Conservation (phyloP, 2,329 filamentous ascomycete species). For the Xylaria sp. region DNA sequence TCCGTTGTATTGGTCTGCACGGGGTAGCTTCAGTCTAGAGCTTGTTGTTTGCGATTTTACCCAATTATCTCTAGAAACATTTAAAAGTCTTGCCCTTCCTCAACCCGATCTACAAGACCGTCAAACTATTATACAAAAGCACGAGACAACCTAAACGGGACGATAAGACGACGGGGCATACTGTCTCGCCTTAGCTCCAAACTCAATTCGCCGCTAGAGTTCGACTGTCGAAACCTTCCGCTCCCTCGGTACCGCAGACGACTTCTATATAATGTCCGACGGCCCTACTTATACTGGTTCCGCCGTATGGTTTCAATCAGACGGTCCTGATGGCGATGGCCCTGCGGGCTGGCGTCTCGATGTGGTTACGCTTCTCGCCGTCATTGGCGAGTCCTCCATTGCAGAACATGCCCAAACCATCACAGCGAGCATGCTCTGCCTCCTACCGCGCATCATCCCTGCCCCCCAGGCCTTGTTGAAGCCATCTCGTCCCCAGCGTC, state of each 20-base stretch:
- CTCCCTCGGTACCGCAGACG: conserved; percentile 12
- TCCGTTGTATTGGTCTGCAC: not conserved
- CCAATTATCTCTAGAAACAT: not conserved
- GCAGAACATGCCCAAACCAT: conserved; percentile 68
- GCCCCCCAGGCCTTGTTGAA: conserved; percentile 72
- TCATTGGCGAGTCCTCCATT: conserved; percentile 71
- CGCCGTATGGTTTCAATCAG: conserved; percentile 49
- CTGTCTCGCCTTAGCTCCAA: conserved; percentile 33
- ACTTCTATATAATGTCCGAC: conserved; percentile 34
- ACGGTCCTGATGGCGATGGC: conserved; percentile 51
- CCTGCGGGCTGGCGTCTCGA: conserved; percentile 66
- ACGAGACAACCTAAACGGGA: conserved; percentile 9
- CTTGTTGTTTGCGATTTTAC: not conserved
- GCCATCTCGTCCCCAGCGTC: conserved; percentile 63
- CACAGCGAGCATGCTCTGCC: conserved; percentile 67
- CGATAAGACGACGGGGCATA: not conserved
- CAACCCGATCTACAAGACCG: not conserved
- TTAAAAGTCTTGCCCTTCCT: not conserved
- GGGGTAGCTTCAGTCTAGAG: not conserved
- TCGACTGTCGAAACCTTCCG: conserved; percentile 34
- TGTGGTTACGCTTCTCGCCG: conserved; percentile 71
- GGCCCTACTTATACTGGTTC: not conserved
- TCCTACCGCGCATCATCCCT: conserved; percentile 69
- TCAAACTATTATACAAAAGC: conserved; percentile 7
- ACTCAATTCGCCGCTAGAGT: conserved; percentile 36